A percentile compares a stretch with the other conserved stretches of the same genome.
Conservation (phyloP, 805 yeast species). For the Monosporozyma aerobia region DNA sequence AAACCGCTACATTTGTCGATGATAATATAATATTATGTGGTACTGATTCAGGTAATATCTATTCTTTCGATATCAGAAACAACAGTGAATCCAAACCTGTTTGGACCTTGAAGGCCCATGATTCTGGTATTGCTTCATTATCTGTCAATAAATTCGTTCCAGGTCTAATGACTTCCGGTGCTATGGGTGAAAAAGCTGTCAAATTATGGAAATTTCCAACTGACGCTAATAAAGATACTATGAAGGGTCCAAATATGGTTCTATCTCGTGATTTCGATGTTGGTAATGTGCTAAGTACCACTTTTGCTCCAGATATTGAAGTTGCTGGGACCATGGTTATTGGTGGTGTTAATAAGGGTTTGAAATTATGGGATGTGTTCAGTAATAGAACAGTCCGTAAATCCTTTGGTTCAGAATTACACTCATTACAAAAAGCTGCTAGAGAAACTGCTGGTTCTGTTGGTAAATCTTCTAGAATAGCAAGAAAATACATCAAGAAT, state of each 20-base stretch:
- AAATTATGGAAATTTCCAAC: slow-evolving; percentile 78
- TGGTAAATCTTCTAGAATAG: slow-evolving; percentile 63
- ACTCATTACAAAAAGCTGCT: slow-evolving; percentile 45
- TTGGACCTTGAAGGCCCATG: slow-evolving; percentile 97
- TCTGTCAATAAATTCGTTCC: slow-evolving; percentile 58
- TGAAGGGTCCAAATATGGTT: slow-evolving; percentile 69
- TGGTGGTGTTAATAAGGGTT: slow-evolving; percentile 78
- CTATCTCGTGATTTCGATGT: slow-evolving; percentile 86
- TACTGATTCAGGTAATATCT: slow-evolving; percentile 83
- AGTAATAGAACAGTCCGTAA: slow-evolving; percentile 70
- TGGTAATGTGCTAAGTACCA: slow-evolving; percentile 77
- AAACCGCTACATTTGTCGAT: slow-evolving; percentile 64
- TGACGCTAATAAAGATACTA: slow-evolving; percentile 24
- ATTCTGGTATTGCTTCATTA: slow-evolving; percentile 80
- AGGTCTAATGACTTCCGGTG: slow-evolving; percentile 75
- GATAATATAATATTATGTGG: slow-evolving; percentile 65
- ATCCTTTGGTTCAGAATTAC: slow-evolving; percentile 53
- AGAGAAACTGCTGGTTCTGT: slow-evolving; percentile 43
- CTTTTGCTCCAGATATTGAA: slow-evolving; percentile 82
- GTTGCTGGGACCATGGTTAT: slow-evolving; percentile 74
- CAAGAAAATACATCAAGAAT: slow-evolving; percentile 55
- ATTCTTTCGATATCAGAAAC: slow-evolving; percentile 76
- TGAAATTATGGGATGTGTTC: slow-evolving; percentile 90
- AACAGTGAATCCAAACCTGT: slow-evolving; percentile 50
- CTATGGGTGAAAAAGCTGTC: slow-evolving; percentile 79